phyloP scores from a whole-genome alignment of 2,329 filamentous ascomycete species.

The Cladosporium sp. region DNA sequence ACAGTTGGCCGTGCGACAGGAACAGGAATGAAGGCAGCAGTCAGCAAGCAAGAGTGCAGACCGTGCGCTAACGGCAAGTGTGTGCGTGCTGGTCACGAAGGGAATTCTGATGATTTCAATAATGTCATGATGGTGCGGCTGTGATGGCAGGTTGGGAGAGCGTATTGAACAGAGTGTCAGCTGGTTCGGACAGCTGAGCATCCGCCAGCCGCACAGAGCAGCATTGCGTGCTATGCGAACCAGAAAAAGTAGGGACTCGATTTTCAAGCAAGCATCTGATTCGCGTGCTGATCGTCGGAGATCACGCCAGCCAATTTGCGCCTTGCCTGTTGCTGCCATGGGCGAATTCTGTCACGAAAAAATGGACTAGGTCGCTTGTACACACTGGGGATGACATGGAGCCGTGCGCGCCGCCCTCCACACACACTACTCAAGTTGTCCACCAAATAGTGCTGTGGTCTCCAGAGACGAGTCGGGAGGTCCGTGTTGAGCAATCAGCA shows the following conservation, averaged over 20 bases:
- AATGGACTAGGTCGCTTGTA: not conserved
- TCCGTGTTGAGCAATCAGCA: not conserved
- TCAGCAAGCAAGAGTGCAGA: conserved; percentile 1
- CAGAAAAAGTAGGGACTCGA: not conserved
- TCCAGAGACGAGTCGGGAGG: conserved; percentile 1
- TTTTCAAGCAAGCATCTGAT: not conserved
- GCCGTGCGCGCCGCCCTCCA: conserved; percentile 10
- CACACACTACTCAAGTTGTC: not conserved
- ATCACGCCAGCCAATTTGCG: conserved; percentile 8
- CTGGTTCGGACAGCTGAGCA: conserved; percentile 7
- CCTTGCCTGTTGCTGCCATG: not conserved
- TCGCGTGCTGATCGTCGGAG: conserved; percentile 5
- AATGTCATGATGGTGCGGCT: not conserved
- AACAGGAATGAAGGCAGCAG: conserved; percentile 11
- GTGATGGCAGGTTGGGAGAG: not conserved
- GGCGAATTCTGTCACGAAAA: not conserved
- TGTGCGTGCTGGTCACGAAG: not conserved
- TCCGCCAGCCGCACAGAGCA: not conserved
- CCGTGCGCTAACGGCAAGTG: not conserved
- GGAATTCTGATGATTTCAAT: not conserved
- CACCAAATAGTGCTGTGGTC: not conserved
- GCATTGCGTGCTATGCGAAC: conserved; percentile 6
- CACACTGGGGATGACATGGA: not conserved
- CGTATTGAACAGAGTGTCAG: conserved; percentile 5
- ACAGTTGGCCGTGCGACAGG: conserved; percentile 6